phyloP scores from a whole-genome alignment of 2,329 filamentous ascomycete species.

The Lachnellula subtilissima region DNA sequence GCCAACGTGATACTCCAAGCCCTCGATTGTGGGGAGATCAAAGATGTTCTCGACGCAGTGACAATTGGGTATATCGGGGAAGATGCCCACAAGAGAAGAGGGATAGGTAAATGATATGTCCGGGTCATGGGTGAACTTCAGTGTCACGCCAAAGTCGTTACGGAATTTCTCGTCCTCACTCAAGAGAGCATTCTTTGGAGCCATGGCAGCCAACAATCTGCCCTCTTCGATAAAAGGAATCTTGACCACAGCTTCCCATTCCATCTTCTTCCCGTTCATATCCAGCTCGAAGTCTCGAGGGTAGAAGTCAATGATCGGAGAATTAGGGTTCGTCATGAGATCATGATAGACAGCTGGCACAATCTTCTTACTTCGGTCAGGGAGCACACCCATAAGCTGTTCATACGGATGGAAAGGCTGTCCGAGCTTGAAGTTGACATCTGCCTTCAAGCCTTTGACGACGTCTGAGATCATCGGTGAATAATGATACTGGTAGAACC shows the following conservation, averaged over 20 bases:
- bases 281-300: conserved; percentile 94
- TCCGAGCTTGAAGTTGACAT: conserved; percentile 88
- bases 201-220: conserved; percentile 80
- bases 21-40: conserved; percentile 87
- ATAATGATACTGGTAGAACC: conserved; percentile 97
- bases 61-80: conserved; percentile 82
- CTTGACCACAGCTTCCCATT: conserved; percentile 98
- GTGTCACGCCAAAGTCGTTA: conserved; percentile 84
- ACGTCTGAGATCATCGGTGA: conserved; percentile 97
- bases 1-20: conserved; percentile 77
- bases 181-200: conserved; percentile 73
- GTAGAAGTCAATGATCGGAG: conserved; percentile 97
- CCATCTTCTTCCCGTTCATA: conserved; percentile 99
- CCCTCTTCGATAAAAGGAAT: conserved; percentile 98
- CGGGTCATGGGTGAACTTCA: conserved; percentile 86
- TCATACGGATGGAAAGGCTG: conserved; percentile 94
- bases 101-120: conserved; percentile 78
- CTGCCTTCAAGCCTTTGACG: conserved; percentile 75
- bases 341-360: conserved; percentile 83
- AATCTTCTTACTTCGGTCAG: conserved; percentile 95
- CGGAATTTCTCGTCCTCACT: conserved; percentile 71
- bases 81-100: conserved; percentile 82
- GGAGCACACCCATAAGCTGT: conserved; percentile 96
- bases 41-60: conserved; percentile 95
- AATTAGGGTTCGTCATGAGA: conserved; percentile 85